phyloP scores from a whole-genome alignment of 768 basidiomycete genomes.

The Lentinula aciculospora region DNA sequence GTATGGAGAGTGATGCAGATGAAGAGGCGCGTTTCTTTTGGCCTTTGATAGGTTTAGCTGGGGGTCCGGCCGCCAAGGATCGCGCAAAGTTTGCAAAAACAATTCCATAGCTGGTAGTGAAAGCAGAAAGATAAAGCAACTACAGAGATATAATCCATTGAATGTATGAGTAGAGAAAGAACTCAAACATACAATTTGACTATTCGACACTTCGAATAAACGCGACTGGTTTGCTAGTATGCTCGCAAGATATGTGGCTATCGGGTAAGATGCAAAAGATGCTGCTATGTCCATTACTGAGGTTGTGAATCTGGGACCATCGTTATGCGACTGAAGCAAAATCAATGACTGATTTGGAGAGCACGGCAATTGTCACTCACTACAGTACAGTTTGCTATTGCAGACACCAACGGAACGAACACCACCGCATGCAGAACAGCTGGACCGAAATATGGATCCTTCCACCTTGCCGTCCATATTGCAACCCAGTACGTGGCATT shows the following conservation, averaged over 20 bases:
- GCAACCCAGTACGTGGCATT: slow-evolving; percentile 65
- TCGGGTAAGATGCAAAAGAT: not conserved
- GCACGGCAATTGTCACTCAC: not conserved
- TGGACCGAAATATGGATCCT: slow-evolving; percentile 51
- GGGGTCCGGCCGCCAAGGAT: not conserved
- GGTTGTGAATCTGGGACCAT: slow-evolving; percentile 17
- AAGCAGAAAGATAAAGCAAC: slow-evolving; percentile 15
- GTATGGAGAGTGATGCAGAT: not conserved
- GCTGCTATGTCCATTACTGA: not conserved
- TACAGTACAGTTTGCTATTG: slow-evolving; percentile 22
- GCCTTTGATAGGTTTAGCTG: not conserved
- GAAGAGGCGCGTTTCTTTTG: not conserved
- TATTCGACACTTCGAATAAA: slow-evolving; percentile 28
- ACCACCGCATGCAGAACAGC: slow-evolving; percentile 51
- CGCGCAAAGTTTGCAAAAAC: not conserved
- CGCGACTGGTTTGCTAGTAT: slow-evolving; percentile 18
- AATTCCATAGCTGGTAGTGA: slow-evolving; percentile 5
- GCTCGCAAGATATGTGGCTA: not conserved
- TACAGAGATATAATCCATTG: not conserved
- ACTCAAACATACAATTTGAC: slow-evolving; percentile 30
- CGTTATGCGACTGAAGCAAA: slow-evolving; percentile 30
- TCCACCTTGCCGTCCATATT: slow-evolving; percentile 49
- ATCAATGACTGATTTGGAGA: not conserved
- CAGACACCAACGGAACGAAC: slow-evolving; percentile 50
- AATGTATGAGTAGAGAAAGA: not conserved